phyloP scores from a whole-genome alignment of 192 early-diverging fungal species.

The Diversispora epigaea region DNA sequence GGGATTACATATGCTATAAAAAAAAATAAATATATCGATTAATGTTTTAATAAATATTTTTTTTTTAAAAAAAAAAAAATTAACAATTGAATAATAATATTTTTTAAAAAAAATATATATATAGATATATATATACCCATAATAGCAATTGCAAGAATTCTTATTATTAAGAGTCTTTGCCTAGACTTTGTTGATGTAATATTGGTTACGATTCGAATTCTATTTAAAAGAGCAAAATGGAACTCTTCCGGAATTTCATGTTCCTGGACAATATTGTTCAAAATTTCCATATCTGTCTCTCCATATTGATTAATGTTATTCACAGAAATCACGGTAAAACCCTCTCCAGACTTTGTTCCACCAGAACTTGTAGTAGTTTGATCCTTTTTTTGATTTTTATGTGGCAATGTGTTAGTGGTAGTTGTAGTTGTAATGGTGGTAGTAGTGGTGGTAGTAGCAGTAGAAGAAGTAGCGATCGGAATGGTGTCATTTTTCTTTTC shows the following conservation, averaged over 20 bases:
- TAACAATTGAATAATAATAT: too few relatives aligned
- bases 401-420: slow-evolving; percentile 2
- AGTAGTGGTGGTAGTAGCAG: slow-evolving; percentile 23
- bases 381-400: slow-evolving; percentile 27
- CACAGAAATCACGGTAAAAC: slow-evolving; percentile 59
- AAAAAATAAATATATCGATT: background rate
- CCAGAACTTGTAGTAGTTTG: slow-evolving; percentile 11
- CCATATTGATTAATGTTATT: slow-evolving; percentile 40
- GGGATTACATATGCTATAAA: slow-evolving; percentile 56
- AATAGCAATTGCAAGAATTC: slow-evolving; percentile 77
- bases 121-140: slow-evolving; percentile 52
- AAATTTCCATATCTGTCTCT: slow-evolving; percentile 52
- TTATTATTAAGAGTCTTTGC: slow-evolving; percentile 63
- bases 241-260: slow-evolving; percentile 72
- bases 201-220: slow-evolving; percentile 71
- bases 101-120: too few relatives aligned
- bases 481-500: slow-evolving; percentile 22
- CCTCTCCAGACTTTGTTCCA: slow-evolving; percentile 40
- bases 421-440: slow-evolving; percentile 8
- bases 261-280: slow-evolving; percentile 61
- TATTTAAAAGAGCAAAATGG: slow-evolving; percentile 76
- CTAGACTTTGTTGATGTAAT: slow-evolving; percentile 52
- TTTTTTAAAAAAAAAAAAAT: background rate
- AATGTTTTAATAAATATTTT: background rate
- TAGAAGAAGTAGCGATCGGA: too few relatives aligned